phyloP scores from a whole-genome alignment of 108 stramenopile species.

The Nitzschia sp. region DNA sequence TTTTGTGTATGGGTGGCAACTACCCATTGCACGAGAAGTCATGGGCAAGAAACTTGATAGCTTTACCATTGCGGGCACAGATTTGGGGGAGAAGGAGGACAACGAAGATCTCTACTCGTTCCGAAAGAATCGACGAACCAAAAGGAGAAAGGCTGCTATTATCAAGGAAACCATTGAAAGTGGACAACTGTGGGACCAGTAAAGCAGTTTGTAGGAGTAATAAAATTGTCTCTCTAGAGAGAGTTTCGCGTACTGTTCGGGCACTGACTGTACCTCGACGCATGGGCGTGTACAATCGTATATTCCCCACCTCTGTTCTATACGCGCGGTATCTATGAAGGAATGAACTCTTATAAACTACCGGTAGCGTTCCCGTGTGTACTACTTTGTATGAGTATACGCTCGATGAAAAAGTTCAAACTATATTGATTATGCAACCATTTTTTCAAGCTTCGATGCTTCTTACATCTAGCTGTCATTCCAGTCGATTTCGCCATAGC shows the following conservation, averaged over 20 bases:
- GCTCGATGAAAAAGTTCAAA: too few relatives aligned
- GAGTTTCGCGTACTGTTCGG: too few relatives aligned
- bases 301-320: too few relatives aligned
- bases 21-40: slow-evolving; percentile 78
- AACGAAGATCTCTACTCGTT: slow-evolving; percentile 26
- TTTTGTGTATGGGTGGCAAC: slow-evolving; percentile 85
- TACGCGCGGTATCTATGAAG: too few relatives aligned
- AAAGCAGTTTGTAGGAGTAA: background rate
- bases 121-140: slow-evolving; percentile 13
- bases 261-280: too few relatives aligned
- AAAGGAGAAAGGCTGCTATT: slow-evolving; percentile 23
- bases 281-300: too few relatives aligned
- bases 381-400: too few relatives aligned
- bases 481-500: background rate
- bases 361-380: too few relatives aligned
- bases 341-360: too few relatives aligned
- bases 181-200: slow-evolving; percentile 45
- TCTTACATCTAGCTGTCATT: slow-evolving; percentile 3
- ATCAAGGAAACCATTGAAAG: slow-evolving; percentile 51
- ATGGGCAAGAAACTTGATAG: slow-evolving; percentile 57
- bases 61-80: slow-evolving; percentile 25
- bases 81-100: slow-evolving; percentile 26
- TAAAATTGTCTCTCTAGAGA: too few relatives aligned
- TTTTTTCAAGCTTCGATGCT: background rate
- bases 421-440: too few relatives aligned